Percentiles rank a stretch among this genome's conserved stretches.
phyloP scores from a whole-genome alignment of 139 green algal genomes.

The Picocystis salinarum region DNA sequence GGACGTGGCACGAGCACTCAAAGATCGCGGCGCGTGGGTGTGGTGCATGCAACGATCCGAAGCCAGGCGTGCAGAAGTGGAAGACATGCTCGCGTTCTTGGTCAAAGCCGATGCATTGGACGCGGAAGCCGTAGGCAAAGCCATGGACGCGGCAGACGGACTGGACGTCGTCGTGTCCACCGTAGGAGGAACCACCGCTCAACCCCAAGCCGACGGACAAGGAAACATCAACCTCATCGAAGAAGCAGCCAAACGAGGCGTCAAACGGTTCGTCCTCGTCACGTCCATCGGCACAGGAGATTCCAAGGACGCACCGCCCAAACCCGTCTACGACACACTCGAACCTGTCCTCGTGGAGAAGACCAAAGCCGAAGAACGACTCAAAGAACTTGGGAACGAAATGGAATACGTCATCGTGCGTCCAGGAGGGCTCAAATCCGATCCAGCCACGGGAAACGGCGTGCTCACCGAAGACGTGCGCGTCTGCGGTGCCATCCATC shows the following conservation, averaged over 20 bases:
- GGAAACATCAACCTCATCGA: constrained; percentile 97
- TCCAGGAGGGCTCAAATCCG: constrained; percentile 75
- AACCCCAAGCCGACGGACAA: constrained; percentile 51
- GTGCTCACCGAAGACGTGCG: constrained; percentile 68
- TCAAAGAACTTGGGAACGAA: constrained; percentile 38
- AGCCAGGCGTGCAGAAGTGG: constrained; percentile 6
- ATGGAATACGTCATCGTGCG: constrained; percentile 80
- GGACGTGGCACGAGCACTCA: constrained; percentile 10
- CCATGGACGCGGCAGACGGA: too few relatives aligned
- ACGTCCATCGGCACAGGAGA: constrained; percentile 80
- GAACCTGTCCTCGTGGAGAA: constrained; percentile 87
- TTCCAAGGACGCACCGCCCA: constrained; percentile 45
- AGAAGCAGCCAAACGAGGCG: constrained; percentile 57
- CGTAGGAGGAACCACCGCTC: constrained; percentile 54
- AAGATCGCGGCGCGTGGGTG: constrained; percentile 12
- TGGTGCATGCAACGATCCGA: constrained; percentile 11
- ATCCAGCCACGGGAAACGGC: constrained; percentile 48
- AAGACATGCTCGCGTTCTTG: too few relatives aligned
- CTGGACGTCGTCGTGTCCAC: constrained; percentile 82
- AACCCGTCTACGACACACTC: constrained; percentile 68
- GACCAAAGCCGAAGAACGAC: constrained; percentile 76
- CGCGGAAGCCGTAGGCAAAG: too few relatives aligned
- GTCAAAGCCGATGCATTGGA: too few relatives aligned
- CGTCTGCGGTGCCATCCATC: constrained; percentile 60
- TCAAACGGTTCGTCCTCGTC: constrained; percentile 93